Evolutionary conservation across 495 filamentous ascomycete species (phyloP), one percentile per base, ranked within the genome.

Genomic region (Hamigera avellanea): DNA sequence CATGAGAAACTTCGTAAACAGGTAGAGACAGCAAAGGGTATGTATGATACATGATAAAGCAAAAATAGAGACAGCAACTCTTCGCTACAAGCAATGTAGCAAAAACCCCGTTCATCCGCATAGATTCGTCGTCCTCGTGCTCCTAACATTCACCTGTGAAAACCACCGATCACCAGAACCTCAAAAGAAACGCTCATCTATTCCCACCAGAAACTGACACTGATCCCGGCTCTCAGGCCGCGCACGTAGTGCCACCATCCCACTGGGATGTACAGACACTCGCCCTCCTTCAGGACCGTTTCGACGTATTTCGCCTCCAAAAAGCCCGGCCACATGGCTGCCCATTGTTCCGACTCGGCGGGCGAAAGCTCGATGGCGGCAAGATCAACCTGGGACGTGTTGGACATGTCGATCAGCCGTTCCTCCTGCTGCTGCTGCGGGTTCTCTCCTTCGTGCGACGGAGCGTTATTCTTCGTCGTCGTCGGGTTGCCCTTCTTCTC

Each of bases 241-340:
- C 81, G 67, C 4, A 99, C 86, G 69, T 95, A 96, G 66, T 99
- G 91, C 91, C 91, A 99, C 91, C 91, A 99, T 14, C 89, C 91
- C 2, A 83, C 67, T 3, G 91, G 91, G 36, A 99, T 87, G 62
- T 93, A 94, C 41, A 99, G 53, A 45, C 75, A 81, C 40, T 98
- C 86, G 0, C 89, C 91, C 18, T 78, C 78, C 23, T 69, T 73
- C 15, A 98, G 54, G 0, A 96, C 72, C 12, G 75, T 79, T 50
- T 98, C 91, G 9, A 86, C 57, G 58, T 81, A 95, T 35, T 66
- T 61, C 8, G 83, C 72, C 19, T 66, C 46, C 39, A 49, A 42
- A 43, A 82, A 83, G 0, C 64, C 59, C 5, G 75, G 73, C 68
- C 67, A 80, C 37, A 50, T 40, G 8, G 58, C 53, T 8, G 69